Percentiles rank a stretch among this genome's conserved stretches.
These are phyloP conservation scores for Fusarium verticillioides DNA, from an alignment of 2,329 filamentous ascomycete genomes.

Conservation along the genomic window DNA sequence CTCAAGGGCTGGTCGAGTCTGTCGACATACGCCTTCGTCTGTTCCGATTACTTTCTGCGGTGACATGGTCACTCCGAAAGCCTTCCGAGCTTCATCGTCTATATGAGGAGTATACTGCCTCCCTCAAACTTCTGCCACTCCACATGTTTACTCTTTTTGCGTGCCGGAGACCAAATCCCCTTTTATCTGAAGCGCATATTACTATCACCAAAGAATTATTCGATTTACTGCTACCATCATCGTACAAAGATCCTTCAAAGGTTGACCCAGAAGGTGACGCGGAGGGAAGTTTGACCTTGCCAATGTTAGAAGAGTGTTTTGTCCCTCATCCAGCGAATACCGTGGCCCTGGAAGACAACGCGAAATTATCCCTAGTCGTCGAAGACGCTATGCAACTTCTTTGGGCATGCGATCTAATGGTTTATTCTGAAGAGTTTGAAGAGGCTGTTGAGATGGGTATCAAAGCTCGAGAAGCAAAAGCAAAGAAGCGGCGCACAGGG, in stretches of 20 bases:
- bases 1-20: conserved; percentile 60
- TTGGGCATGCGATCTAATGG: conserved; percentile 50
- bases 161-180: conserved; percentile 50
- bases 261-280: conserved; percentile 52
- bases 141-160: conserved; percentile 66
- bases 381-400: conserved; percentile 72
- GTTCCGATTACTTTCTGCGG: conserved; percentile 65
- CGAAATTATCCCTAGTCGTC: conserved; percentile 75
- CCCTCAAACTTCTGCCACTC: conserved; percentile 68
- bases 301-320: conserved; percentile 68
- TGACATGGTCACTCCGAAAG: conserved; percentile 58
- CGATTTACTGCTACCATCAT: conserved; percentile 56
- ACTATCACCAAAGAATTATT: conserved; percentile 59
- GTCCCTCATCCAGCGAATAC: conserved; percentile 73
- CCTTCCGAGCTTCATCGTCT: conserved; percentile 61
- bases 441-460: conserved; percentile 59
- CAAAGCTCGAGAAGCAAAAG: conserved; percentile 59
- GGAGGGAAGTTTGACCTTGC: conserved; percentile 54
- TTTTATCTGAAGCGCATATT: conserved; percentile 54
- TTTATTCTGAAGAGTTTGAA: conserved; percentile 52
- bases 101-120: conserved; percentile 67
- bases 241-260: conserved; percentile 55
- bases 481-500: conserved; percentile 54
- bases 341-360: conserved; percentile 72
- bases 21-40: conserved; percentile 71